A percentile compares a stretch with the other conserved stretches of the same genome.
These are phyloP conservation scores for Dryas octopetala DNA, from an alignment of 306 rosid genomes.

Conservation along the genomic window DNA sequence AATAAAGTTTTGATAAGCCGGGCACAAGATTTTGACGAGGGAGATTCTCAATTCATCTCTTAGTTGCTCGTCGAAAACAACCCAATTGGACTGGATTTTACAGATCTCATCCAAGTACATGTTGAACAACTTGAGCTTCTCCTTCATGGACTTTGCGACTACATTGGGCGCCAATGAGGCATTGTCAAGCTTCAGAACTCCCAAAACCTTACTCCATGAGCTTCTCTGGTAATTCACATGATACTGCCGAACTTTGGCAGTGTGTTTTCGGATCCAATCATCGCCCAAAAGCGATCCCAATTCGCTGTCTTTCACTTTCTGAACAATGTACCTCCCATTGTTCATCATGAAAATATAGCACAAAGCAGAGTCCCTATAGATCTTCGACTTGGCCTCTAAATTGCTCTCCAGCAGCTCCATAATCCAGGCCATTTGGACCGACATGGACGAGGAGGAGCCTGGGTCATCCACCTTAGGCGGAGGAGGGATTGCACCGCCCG, in stretches of 20 bases:
- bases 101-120: slow-evolving; percentile 65
- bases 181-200: slow-evolving; percentile 59
- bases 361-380: slow-evolving; percentile 66
- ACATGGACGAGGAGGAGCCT: slow-evolving; percentile 49
- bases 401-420: slow-evolving; percentile 89
- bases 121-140: slow-evolving; percentile 69
- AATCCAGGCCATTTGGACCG: slow-evolving; percentile 86
- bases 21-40: slow-evolving; percentile 51
- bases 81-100: slow-evolving; percentile 67
- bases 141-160: slow-evolving; percentile 58
- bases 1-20: slow-evolving; percentile 69
- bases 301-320: slow-evolving; percentile 76
- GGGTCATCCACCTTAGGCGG: slow-evolving; percentile 54
- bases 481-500: slow-evolving; percentile 19
- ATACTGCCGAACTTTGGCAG: slow-evolving; percentile 62
- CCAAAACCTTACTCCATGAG: slow-evolving; percentile 73
- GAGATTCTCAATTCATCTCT: slow-evolving; percentile 71
- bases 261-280: slow-evolving; percentile 87
- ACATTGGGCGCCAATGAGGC: slow-evolving; percentile 49
- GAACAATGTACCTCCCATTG: slow-evolving; percentile 80
- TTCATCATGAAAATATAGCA: slow-evolving; percentile 84
- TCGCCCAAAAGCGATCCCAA: slow-evolving; percentile 72
- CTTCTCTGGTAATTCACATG: slow-evolving; percentile 68
- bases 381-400: slow-evolving; percentile 85
- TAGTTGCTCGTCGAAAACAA: slow-evolving; percentile 64